Evolutionary conservation across 495 filamentous ascomycete genomes (phyloP).

Genomic region (Cenococcum geophilum): DNA sequence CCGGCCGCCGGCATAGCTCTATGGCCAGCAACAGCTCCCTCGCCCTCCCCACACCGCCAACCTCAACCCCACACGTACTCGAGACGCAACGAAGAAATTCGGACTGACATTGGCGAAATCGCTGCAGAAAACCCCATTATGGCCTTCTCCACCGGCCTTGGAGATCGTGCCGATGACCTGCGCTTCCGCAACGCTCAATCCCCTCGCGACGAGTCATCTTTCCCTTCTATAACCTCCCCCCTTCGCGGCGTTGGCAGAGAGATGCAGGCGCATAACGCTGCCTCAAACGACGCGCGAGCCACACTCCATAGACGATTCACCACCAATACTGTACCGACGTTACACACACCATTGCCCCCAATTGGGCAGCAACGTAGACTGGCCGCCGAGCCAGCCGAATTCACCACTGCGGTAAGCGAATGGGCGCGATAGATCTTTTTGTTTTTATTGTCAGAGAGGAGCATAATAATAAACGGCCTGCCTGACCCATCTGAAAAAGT

Average conservation of each 20-base stretch:
- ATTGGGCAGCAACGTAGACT: constrained; percentile 56
- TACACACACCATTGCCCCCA: constrained; percentile 49
- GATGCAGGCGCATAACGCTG: constrained; percentile 15
- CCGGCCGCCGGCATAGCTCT: constrained; percentile 5
- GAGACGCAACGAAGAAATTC: constrained; percentile 1
- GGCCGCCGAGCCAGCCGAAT: constrained; percentile 53
- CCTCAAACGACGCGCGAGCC: constrained; percentile 56
- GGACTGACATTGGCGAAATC: constrained; percentile 12
- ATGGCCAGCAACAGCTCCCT: constrained; percentile 3
- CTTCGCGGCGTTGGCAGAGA: constrained; percentile 34
- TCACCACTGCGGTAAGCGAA: constrained; percentile 40
- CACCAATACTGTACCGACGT: constrained; percentile 74
- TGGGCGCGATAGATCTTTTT: neutral
- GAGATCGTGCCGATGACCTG: constrained; percentile 66
- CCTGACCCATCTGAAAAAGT: neutral
- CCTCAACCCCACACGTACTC: constrained; percentile 14
- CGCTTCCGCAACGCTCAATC: constrained; percentile 72
- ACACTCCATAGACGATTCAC: constrained; percentile 89
- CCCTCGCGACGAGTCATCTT: constrained; percentile 61
- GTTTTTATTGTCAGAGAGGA: neutral
- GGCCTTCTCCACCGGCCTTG: constrained; percentile 60
- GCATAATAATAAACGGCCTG: neutral
- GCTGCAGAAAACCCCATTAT: constrained; percentile 40
- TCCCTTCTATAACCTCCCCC: constrained; percentile 63
- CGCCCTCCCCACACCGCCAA: constrained; percentile 25